Base-by-base conservation (phyloP, 768 basidiomycete genomes). In the Myochromella boudieri region DNA sequence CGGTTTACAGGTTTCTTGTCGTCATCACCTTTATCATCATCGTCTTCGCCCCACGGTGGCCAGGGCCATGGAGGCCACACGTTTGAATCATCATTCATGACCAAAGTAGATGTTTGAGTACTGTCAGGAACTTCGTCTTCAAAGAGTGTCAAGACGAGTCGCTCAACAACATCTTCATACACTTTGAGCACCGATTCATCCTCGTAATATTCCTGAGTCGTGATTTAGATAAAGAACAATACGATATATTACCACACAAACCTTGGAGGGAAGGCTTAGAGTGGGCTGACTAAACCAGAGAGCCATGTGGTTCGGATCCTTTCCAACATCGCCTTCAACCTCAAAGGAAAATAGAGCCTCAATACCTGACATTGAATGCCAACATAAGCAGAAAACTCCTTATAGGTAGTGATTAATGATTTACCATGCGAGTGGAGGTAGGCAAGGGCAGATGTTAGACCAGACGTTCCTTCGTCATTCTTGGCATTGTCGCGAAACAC, bases 201-300 rank as follows among this genome's bases (percentile, higher is more conserved):
- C 43, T 85, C 78, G 64, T 91, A 98, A 63, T 98, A 97, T 68
- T 95, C 92, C 86, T 92, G 53, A 26, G 26, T 10, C 12, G 29
- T 46, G 11, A 34, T 26, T 46, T 20, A 42, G 32, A 27, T 24
- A 15, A 28, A n/a, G 18, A 17, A 20, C 12, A 4, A 18, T 3
- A 15, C 15, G 27, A 33, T 8, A 9, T 18, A 21, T 36, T 14
- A 39, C 8, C 34, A 18, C n/a, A 31, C 7, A 12, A 27, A 88
- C 91, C 78, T 94, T 95, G 12, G 94, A 83, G 1, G 92, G 94
- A 10, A 97, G 81, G 32, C 91, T 90, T 11, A 95, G 71, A 6
- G 67, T 69, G 2, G 88, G 79, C 60, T 97, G 94, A 54, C 78
- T 85, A 57, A 95, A 85, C 87, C 88, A 93, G 11, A 93, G 72